phyloP scores from a whole-genome alignment of 768 basidiomycete species.

The Dentipellis fragilis region DNA sequence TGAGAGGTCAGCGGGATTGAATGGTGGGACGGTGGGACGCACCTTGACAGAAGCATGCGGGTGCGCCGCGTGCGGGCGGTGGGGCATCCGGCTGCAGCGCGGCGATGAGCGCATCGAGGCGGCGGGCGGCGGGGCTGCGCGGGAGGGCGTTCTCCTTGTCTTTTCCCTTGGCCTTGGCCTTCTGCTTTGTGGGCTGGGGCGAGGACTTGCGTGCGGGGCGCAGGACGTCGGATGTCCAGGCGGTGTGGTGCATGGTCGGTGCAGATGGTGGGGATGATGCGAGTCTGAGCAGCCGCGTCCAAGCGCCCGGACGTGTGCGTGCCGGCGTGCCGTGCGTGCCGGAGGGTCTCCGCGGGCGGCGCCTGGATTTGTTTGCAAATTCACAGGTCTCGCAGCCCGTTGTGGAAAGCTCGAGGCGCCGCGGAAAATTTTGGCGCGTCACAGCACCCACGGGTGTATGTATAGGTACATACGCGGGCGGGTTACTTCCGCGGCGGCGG shows the following conservation, averaged over 20 bases:
- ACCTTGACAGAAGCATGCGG: constrained; percentile 13
- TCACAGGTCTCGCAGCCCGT: not conserved
- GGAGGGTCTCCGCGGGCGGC: not conserved
- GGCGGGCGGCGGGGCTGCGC: constrained; percentile 7
- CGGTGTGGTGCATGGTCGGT: not conserved
- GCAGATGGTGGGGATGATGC: not conserved
- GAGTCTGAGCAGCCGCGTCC: not conserved
- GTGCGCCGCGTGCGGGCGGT: not conserved
- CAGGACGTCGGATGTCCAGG: constrained; percentile 2
- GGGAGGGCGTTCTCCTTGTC: constrained; percentile 2
- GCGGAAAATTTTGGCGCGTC: no score
- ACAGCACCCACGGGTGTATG: no score
- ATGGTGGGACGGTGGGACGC: not conserved
- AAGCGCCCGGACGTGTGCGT: not conserved
- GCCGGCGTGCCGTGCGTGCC: not conserved
- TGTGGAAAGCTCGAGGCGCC: not conserved
- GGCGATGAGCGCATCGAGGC: constrained; percentile 10
- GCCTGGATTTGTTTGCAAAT: not conserved
- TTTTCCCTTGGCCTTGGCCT: constrained; percentile 1
- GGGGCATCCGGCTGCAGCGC: not conserved
- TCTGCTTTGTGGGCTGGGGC: not conserved
- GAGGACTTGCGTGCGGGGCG: not conserved
- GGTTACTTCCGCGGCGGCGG: no score
- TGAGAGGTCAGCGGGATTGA: no score
- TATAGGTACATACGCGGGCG: no score